These are phyloP conservation scores for Carnegiea gigantea DNA, from an alignment of 179 eudicot species.

Conservation along the genomic window DNA sequence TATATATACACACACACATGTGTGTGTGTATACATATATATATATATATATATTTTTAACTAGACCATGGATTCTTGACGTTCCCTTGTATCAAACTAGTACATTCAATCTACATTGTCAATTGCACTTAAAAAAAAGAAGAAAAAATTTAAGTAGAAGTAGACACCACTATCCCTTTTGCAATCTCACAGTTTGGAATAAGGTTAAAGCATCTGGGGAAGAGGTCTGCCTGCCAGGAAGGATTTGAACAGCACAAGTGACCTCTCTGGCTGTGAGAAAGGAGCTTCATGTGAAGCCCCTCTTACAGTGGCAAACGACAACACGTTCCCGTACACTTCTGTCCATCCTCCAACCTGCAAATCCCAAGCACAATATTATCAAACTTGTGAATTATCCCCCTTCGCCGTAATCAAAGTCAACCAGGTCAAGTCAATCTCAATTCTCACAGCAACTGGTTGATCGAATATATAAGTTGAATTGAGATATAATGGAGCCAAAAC, in stretches of 20 bases:
- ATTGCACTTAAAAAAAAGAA: not conserved
- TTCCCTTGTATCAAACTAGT: not conserved
- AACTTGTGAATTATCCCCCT: not conserved
- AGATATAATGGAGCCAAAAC: not conserved
- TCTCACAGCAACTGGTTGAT: not conserved
- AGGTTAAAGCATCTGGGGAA: constrained; percentile 3
- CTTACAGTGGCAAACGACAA: constrained; percentile 11
- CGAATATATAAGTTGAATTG: not conserved
- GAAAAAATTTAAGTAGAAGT: not conserved
- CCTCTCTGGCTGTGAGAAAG: constrained; percentile 19
- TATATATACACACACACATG: no score
- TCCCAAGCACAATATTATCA: not conserved
- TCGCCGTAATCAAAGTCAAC: no score
- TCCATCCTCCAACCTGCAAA: constrained; percentile 17
- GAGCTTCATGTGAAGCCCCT: constrained; percentile 22
- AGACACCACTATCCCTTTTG: not conserved
- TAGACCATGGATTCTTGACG: not conserved
- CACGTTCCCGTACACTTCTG: constrained; percentile 9
- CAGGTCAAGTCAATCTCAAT: no score
- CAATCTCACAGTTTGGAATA: not conserved
- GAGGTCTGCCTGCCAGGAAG: not conserved
- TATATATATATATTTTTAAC: no score
- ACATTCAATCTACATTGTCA: not conserved
- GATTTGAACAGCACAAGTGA: constrained; percentile 17
- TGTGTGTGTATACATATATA: no score